Conservation (phyloP, 2,329 filamentous ascomycete species). For the Pseudogymnoascus sp. region DNA sequence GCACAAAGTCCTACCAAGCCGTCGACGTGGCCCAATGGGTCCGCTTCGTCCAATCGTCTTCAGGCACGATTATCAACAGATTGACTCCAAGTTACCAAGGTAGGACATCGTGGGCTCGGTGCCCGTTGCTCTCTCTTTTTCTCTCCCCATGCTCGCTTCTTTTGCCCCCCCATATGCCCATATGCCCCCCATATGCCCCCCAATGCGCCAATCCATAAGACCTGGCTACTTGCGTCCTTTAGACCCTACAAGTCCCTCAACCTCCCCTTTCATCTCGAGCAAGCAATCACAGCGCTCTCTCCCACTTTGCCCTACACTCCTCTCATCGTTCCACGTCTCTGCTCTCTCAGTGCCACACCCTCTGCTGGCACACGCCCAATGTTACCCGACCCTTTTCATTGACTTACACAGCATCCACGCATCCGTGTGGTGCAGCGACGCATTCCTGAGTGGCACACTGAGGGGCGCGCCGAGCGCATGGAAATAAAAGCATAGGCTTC, state of each 20-base stretch:
- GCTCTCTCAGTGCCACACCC: not conserved
- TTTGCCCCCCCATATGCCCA: not conserved
- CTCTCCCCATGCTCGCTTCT: not conserved
- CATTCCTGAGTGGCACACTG: not conserved
- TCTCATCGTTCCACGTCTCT: not conserved
- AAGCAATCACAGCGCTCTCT: not conserved
- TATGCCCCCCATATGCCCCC: not conserved
- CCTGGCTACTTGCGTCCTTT: conserved; percentile 1
- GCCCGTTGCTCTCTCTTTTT: not conserved
- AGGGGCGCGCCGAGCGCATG: not conserved
- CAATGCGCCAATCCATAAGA: conserved; percentile 7
- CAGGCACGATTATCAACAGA: conserved; percentile 7
- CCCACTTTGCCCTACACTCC: not conserved
- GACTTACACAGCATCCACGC: conserved; percentile 4
- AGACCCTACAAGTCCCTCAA: not conserved
- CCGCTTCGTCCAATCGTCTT: not conserved
- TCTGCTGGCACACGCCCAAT: not conserved
- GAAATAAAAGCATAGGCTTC: conserved; percentile 3
- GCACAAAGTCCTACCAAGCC: not conserved
- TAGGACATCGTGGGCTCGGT: not conserved
- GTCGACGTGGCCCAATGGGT: conserved; percentile 8
- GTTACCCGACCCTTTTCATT: conserved; percentile 3
- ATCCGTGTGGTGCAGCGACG: not conserved
- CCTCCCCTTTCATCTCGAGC: not conserved
- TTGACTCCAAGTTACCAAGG: not conserved